Conservation (phyloP, 2,329 filamentous ascomycete species). For the Monilinia fructicola region DNA sequence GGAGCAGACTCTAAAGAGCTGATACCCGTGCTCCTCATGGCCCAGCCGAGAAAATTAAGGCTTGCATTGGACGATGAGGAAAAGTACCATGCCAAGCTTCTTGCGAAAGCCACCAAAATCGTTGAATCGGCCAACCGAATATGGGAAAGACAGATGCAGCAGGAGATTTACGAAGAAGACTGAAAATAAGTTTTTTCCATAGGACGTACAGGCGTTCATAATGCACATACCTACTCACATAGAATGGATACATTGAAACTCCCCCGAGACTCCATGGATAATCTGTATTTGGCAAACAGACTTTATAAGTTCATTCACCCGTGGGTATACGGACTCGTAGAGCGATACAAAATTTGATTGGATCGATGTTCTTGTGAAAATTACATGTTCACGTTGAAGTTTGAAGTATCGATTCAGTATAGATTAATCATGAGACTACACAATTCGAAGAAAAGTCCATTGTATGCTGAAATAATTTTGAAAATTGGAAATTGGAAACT, state of each 20-base stretch:
- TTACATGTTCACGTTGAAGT: no score
- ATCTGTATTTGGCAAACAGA: background rate
- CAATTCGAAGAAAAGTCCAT: no score
- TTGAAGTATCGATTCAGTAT: no score
- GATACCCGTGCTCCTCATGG: constrained; percentile 70
- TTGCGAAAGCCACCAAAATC: constrained; percentile 67
- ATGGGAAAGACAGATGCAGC: constrained; percentile 49
- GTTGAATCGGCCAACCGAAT: constrained; percentile 66
- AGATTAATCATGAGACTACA: no score
- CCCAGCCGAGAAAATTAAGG: constrained; percentile 64
- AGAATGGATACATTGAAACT: background rate
- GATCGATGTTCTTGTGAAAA: background rate
- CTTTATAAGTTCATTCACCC: background rate
- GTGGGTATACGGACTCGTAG: background rate
- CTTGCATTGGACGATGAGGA: constrained; percentile 56
- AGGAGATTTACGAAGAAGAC: constrained; percentile 32
- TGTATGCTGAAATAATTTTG: no score
- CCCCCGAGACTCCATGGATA: background rate
- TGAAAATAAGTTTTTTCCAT: background rate
- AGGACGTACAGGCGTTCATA: background rate
- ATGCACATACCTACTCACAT: background rate
- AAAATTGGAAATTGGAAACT: no score
- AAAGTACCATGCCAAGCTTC: constrained; percentile 62
- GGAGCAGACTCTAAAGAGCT: constrained; percentile 68
- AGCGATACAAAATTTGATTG: background rate